Conservation (phyloP, 768 basidiomycete species). For the Psilocybe tampanensis region DNA sequence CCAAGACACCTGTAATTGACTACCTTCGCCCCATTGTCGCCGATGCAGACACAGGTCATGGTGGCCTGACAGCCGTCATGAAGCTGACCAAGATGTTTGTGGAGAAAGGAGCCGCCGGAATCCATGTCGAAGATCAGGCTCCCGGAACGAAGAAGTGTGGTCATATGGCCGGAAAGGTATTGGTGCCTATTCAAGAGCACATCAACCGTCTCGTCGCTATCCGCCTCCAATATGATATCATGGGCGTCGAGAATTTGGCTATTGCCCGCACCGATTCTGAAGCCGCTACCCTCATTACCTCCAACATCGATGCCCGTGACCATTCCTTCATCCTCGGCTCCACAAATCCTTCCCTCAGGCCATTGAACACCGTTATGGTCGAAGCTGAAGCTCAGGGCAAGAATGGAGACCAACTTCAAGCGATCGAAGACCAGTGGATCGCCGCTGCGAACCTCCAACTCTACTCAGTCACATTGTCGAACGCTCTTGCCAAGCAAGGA, state of each 20-base stretch:
- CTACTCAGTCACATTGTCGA: conserved; percentile 72
- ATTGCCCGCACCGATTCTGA: conserved; percentile 97
- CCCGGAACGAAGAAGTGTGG: conserved; percentile 97
- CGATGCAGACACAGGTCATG: conserved; percentile 98
- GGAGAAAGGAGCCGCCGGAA: conserved; percentile 96
- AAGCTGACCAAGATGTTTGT: conserved; percentile 99
- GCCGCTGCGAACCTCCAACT: conserved; percentile 75
- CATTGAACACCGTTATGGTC: conserved; percentile 80
- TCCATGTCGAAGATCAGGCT: conserved; percentile 98
- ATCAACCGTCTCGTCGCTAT: conserved; percentile 98
- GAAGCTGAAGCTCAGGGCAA: conserved; percentile 83
- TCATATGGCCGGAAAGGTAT: conserved; percentile 94
- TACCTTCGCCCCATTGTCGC: conserved; percentile 95
- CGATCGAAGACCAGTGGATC: conserved; percentile 89
- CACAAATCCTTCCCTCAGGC: conserved; percentile 71
- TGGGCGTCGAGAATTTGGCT: conserved; percentile 95
- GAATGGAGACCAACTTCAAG: conserved; percentile 79
- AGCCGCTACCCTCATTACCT: conserved; percentile 94
- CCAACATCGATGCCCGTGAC: conserved; percentile 97
- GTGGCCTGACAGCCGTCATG: conserved; percentile 97
- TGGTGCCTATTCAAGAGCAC: conserved; percentile 97
- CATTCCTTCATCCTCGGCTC: conserved; percentile 95
- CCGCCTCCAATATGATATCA: conserved; percentile 96
- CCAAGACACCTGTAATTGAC: conserved; percentile 73
- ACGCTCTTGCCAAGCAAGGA: conserved; percentile 66